phyloP scores from a whole-genome alignment of 1,139 yeast genomes.

The Yamadazyma spencermartinsiae region DNA sequence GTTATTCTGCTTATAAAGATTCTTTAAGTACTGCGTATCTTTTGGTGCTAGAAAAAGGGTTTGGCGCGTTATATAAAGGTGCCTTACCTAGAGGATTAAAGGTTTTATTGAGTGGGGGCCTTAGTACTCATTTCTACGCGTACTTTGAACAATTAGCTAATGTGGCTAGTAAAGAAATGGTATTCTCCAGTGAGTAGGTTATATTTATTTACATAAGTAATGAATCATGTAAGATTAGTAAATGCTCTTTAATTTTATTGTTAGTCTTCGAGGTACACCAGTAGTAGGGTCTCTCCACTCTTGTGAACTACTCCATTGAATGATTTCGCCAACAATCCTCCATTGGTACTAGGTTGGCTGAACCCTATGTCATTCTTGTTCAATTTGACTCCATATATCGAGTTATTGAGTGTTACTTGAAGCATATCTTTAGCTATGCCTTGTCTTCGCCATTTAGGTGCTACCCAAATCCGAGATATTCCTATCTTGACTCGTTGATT shows the following conservation, averaged over 20 bases:
- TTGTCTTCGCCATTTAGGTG: conserved; percentile 51
- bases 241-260: not conserved
- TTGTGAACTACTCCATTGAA: conserved; percentile 54
- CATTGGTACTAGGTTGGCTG: conserved; percentile 71
- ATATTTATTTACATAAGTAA: too few relatives aligned
- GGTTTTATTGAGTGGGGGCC: conserved; percentile 77
- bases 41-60: conserved; percentile 69
- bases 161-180: conserved; percentile 50
- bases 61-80: conserved; percentile 70
- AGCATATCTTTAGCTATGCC: conserved; percentile 52
- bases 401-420: conserved; percentile 35
- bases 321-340: conserved; percentile 52
- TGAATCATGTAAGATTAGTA: not conserved
- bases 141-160: conserved; percentile 54
- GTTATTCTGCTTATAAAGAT: conserved; percentile 61
- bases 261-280: conserved; percentile 44
- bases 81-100: conserved; percentile 77
- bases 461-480: conserved; percentile 65
- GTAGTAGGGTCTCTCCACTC: conserved; percentile 50
- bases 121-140: conserved; percentile 70
- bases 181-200: conserved; percentile 36
- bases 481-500: conserved; percentile 43
- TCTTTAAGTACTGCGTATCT: conserved; percentile 72
- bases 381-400: conserved; percentile 54
- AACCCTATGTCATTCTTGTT: conserved; percentile 52